These are phyloP conservation scores for Phytophthora cactorum DNA, from an alignment of 352 stramenopile species.

Conservation along the genomic window DNA sequence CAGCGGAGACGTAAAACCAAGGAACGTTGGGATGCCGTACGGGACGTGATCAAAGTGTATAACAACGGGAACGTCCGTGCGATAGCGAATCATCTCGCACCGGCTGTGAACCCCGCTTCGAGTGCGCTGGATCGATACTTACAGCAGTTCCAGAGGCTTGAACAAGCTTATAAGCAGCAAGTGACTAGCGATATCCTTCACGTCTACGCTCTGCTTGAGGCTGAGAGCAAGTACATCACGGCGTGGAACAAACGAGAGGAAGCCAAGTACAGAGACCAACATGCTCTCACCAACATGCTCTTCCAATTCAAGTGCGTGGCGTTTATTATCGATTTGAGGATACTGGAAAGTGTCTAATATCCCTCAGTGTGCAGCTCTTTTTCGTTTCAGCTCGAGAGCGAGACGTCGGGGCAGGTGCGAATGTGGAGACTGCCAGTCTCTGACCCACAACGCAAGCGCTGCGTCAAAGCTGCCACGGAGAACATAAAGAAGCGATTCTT, in stretches of 20 bases:
- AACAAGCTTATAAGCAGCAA: slow-evolving; percentile 40
- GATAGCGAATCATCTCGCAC: slow-evolving; percentile 6
- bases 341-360: slow-evolving; percentile 1
- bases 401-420: slow-evolving; percentile 60
- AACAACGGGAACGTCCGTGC: background rate
- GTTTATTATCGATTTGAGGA: background rate
- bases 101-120: background rate
- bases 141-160: slow-evolving; percentile 32
- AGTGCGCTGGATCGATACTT: slow-evolving; percentile 34
- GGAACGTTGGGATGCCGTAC: slow-evolving; percentile 20
- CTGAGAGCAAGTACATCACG: slow-evolving; percentile 50
- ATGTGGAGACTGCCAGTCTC: slow-evolving; percentile 51
- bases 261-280: slow-evolving; percentile 35
- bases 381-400: slow-evolving; percentile 63
- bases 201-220: slow-evolving; percentile 56
- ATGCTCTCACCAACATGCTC: slow-evolving; percentile 42
- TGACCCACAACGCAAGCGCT: slow-evolving; percentile 66
- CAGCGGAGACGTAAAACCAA: slow-evolving; percentile 1
- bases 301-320: slow-evolving; percentile 54
- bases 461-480: slow-evolving; percentile 67
- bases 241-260: slow-evolving; percentile 40
- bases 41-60: slow-evolving; percentile 2
- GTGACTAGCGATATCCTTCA: slow-evolving; percentile 40
- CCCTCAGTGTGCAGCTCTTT: slow-evolving; percentile 47
- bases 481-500: slow-evolving; percentile 75